Evolutionary conservation across 257 asterid genomes (phyloP), one percentile per base, ranked within the genome.

Genomic region (Mentha longifolia): DNA sequence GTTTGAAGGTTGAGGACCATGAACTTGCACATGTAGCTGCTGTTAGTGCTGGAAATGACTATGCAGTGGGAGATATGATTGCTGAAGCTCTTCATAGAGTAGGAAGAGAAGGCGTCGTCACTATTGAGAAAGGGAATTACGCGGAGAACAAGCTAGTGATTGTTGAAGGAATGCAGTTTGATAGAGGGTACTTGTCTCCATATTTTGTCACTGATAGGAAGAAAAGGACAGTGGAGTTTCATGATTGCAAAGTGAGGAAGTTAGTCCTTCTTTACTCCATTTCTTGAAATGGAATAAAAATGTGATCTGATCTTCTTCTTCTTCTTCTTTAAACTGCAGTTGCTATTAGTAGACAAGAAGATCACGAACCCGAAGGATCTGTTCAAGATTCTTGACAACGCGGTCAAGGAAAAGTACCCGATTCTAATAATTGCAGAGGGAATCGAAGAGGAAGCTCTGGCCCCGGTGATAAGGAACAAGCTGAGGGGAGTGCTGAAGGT

Each of bases 1-100:
- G 3, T 59, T 42, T 74, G 67, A 78, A 92, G 97, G 96, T 87
- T 74, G 87, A 87, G 85, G 98, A 89, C 79, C 89, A 85, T 45
- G 96, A 92, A 74, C 86, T 89, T 9, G 89, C 83, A 31, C 74
- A 86, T 76, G 96, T 92, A 72, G 98, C 96, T 65, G 89, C 98
- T 61, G 95, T 92, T 51, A 92, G 98, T 80, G 95, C 98, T 14
- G 96, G 98, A 76, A 92, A 92, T 54, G 96, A 89, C 69, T 77
- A 79, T 68, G 80, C 69, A 7, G 45, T 89, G 0, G 98, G 96
- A 31, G 83, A 71, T 72, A 83, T 92, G 94, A 87, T 92, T 42
- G 82, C 87, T 7, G 82, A 85, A 65, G 98, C 98, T 70, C 70
- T 92, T 76, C 77, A 15, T 13, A 81, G 55, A 49, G 98, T 92